Evolutionary conservation across 1,139 yeast genomes (phyloP), one percentile per base, ranked within the genome.

Genomic region (Trichomonascaceae sp.): DNA sequence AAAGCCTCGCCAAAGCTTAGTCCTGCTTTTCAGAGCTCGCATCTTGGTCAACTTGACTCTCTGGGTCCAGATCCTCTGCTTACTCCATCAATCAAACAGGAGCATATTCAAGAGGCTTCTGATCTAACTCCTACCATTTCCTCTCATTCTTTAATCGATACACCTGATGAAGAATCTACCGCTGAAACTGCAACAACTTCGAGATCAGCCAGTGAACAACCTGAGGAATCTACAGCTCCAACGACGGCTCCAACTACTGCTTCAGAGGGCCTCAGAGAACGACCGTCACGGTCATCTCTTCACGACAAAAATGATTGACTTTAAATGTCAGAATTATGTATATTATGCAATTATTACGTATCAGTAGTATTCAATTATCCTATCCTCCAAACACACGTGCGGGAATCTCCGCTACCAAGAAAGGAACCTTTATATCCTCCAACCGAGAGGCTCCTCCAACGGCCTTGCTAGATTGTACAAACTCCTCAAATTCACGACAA

Each of bases 401-500:
- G 3, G 71, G 73, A 32, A 70, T 67, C 55, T 77, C 81, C 1
- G 79, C 76, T 15, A 74, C 68, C 55, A 78, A 58, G 57, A 76
- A 66, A 15, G 82, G 82, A 56, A 74, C 74, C 6, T 66, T 66
- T 27, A 69, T 57, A 53, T 64, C 68, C 51, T 63, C 67, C 47
- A 64, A 59, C 12, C 70, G 61, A 30, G 64, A 58, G 9, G 62
- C 66, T 1, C 70, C 71, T 22, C 60, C 61, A 46, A 60, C 53
- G 45, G 48, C 55, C 50, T 48, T 61, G 44, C 73, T 57, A 51
- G 63, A 57, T 43, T 74, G 69, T 61, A 83, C 74, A 64, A 76
- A 85, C 46, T 69, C 68, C 62, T 83, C 86, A 65, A 82, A 84
- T 63, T 84, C 87, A 2, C 74, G 73, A 30, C 84, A 83, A 43